phyloP scores from a whole-genome alignment of 805 yeast species.

The Candida ovalis region DNA sequence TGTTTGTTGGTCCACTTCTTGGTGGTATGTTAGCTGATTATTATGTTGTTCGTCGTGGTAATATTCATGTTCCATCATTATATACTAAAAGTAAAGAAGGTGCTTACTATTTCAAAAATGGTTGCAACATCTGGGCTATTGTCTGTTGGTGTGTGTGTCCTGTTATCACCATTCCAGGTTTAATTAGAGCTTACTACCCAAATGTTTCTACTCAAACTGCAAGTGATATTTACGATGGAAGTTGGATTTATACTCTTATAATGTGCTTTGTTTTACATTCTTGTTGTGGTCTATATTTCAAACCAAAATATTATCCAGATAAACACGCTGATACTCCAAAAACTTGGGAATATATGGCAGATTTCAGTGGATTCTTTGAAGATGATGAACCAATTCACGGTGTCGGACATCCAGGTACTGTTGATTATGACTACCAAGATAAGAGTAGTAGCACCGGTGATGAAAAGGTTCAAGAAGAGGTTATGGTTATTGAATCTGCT shows the following conservation, averaged over 20 bases:
- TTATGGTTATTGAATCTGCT: neutral
- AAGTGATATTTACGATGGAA: constrained; percentile 19
- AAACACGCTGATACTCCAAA: constrained; percentile 17
- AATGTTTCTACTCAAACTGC: constrained; percentile 12
- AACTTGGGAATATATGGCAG: constrained; percentile 21
- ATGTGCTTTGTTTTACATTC: constrained; percentile 14
- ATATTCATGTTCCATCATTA: constrained; percentile 12
- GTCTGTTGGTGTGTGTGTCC: constrained; percentile 19
- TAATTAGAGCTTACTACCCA: constrained; percentile 23
- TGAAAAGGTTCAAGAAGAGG: constrained; percentile 3
- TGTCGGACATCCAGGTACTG: constrained; percentile 17
- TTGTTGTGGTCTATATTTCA: constrained; percentile 10
- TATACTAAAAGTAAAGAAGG: constrained; percentile 6
- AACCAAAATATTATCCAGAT: constrained; percentile 19
- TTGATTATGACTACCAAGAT: constrained; percentile 9
- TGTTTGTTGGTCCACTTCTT: constrained; percentile 11
- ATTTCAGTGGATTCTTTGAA: constrained; percentile 21
- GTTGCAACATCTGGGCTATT: constrained; percentile 15
- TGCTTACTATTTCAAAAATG: constrained; percentile 10
- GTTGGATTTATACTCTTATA: constrained; percentile 23
- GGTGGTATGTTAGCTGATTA: constrained; percentile 14
- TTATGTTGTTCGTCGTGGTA: constrained; percentile 12
- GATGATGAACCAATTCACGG: constrained; percentile 25
- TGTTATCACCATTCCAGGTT: constrained; percentile 24
- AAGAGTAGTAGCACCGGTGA: constrained; percentile 2